A percentile compares a stretch with the other conserved stretches of the same genome.
These are phyloP conservation scores for Aegilops sharonensis DNA, from an alignment of 176 grass and related monocot genomes.

Conservation along the genomic window DNA sequence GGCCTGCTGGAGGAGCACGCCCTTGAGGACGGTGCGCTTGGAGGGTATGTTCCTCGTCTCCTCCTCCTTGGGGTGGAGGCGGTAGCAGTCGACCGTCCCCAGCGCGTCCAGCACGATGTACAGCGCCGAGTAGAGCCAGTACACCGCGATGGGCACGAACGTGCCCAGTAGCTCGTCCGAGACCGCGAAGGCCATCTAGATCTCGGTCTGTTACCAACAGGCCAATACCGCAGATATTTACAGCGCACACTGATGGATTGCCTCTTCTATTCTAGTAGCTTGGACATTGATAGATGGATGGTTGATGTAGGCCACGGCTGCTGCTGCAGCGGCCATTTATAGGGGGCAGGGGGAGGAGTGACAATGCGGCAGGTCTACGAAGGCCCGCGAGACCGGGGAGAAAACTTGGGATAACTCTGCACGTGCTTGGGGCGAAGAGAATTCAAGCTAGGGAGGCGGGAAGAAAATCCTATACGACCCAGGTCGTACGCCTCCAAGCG, in stretches of 20 bases:
- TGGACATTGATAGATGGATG: no score
- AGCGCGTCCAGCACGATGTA: slow-evolving; percentile 58
- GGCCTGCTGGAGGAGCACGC: slow-evolving; percentile 74
- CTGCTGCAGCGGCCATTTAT: background rate
- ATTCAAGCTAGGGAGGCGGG: no score
- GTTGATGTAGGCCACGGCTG: no score
- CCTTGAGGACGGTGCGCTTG: slow-evolving; percentile 65
- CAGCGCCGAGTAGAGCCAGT: slow-evolving; percentile 82
- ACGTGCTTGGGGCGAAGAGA: no score
- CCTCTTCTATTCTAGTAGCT: no score
- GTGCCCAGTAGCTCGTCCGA: slow-evolving; percentile 87
- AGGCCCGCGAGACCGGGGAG: slow-evolving; percentile 16
- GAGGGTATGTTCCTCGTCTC: slow-evolving; percentile 68
- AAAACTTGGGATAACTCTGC: no score
- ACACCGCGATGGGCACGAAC: slow-evolving; percentile 79
- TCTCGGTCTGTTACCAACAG: background rate
- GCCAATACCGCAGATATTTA: background rate
- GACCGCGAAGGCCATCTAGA: slow-evolving; percentile 51
- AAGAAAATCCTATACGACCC: no score
- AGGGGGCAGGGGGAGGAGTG: no score
- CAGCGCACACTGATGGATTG: no score
- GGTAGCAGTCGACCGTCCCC: slow-evolving; percentile 59
- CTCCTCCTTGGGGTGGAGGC: slow-evolving; percentile 78
- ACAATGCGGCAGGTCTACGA: slow-evolving; percentile 32
- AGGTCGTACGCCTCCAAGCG: no score